Evolutionary conservation across 495 filamentous ascomycete genomes (phyloP).

Genomic region (Trichoderma asperelloides): DNA sequence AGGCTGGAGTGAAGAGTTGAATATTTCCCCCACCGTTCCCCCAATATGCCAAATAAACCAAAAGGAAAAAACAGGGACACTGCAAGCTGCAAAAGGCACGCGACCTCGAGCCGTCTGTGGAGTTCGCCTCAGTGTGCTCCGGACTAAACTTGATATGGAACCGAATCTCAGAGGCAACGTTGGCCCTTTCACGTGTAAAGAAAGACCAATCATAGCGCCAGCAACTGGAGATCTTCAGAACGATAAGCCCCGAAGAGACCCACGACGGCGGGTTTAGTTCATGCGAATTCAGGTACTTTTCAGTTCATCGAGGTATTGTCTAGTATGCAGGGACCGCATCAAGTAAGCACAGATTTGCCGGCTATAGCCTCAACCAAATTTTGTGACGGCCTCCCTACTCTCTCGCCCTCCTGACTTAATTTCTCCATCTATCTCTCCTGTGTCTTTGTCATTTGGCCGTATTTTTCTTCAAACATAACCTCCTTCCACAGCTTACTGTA

Average conservation of each 20-base stretch:
- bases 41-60: background rate
- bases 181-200: background rate
- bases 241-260: background rate
- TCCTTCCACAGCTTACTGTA: background rate
- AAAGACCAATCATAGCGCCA: background rate
- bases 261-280: background rate
- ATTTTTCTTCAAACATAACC: background rate
- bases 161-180: background rate
- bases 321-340: background rate
- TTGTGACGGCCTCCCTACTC: background rate
- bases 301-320: background rate
- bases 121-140: no score
- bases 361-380: background rate
- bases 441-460: background rate
- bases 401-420: background rate
- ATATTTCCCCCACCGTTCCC: background rate
- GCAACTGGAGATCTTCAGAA: background rate
- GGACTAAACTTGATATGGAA: background rate
- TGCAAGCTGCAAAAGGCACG: slow-evolving; percentile 1
- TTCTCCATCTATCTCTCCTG: background rate
- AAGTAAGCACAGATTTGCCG: background rate
- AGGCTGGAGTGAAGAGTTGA: no score
- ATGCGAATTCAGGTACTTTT: background rate
- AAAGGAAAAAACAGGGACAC: background rate
- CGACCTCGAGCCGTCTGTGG: background rate